Evolutionary conservation across 2,329 filamentous ascomycete species (phyloP), one percentile per base, ranked within the genome.

Genomic region (Blastomyces gilchristii): DNA sequence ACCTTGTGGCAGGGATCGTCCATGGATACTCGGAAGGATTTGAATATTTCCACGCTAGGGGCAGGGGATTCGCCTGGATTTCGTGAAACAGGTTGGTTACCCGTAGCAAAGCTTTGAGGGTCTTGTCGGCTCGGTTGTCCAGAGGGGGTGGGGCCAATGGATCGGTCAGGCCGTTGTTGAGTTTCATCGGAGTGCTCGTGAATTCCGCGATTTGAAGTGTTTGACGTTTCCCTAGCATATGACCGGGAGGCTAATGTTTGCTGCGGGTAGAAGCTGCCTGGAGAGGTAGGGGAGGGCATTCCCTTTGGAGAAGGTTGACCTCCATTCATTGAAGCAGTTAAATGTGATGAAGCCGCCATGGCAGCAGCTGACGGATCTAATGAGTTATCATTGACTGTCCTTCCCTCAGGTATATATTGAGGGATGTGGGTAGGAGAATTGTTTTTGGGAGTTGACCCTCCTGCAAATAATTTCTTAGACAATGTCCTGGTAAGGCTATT

Each of bases 1-100:
- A 99, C 94, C 74, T 97, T 97, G 79, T 96, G 89, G 78, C 94
- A 99, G 2, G 94, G 94, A 72, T 99, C 94, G 69, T 99, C 94
- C 84, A 97, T 95, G 73, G 90, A 94, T 66, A 99, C 94, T 49
- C 93, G 87, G 83, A 99, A 99, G 0, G 90, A 96, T 75, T 99
- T 99, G 85, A 97, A 97, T 64, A 99, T 97, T 76, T 99, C 94
- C 64, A 97, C 92, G 50, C 76, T 79, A 18, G 76, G 76, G 8
- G 76, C 75, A 57, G 72, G 67, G 37, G 66, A 39, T 34, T 68
- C 66, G 6, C 25, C 59, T 70, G 69, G 39, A 70, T 68, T 28
- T 59, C 62, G 64, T 14, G 63, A 60, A 31, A 56, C 53, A 18
- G 53, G 22, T 7, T 47, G 43, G 41, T 61, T 66, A 37, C 53